Base-by-base conservation (phyloP, 352 stramenopile genomes). In the Thalassiosira livingstoniorum region DNA sequence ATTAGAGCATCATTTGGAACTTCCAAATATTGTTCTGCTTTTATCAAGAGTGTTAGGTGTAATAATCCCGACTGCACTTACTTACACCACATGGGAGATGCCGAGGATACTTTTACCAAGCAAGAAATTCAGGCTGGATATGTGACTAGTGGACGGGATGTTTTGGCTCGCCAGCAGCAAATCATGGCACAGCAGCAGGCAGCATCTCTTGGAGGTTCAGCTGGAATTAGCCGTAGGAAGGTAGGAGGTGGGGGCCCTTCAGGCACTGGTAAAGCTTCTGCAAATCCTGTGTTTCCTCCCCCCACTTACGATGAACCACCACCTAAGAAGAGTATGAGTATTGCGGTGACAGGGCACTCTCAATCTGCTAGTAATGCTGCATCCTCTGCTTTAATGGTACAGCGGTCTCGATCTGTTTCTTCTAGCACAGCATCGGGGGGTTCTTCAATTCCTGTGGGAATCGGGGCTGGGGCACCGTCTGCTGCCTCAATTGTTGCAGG, bases 71-170 rank as follows among this genome's bases (percentile, higher is more conserved):
- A 95, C 45, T 95, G 91, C 70, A 95, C 91, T 5, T 95, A 95
- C 60, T 68, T 95, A 5, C 91, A 95, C 65, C 72, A 90, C 47
- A 93, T 95, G 91, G 91, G 91, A 31, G 89, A 92, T 63, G 80
- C 82, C 2, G 91, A 94, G 83, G 90, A 94, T 69, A 95, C 87
- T 4, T 95, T 94, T 76, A 93, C 90, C 29, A 95, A 95, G 68
- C 91, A 95, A 79, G 91, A 94, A 85, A 95, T 95, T 77, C 91
- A 95, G 79, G 91, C 91, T 18, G 91, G 91, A 51, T 95, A 94
- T 63, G 91, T 95, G 1, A 95, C 91, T 7, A 90, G 76, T 65
- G 91, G 91, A 23, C 74, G 91, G 47, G 91, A 95, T 85, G 89
- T 94, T 18, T 74, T 94, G 42, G 87, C 86, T 45, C 87, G 87